A percentile compares a stretch with the other conserved stretches of the same genome.
phyloP scores from a whole-genome alignment of 305 asterid genomes.

The Stenogyne calaminthoides region DNA sequence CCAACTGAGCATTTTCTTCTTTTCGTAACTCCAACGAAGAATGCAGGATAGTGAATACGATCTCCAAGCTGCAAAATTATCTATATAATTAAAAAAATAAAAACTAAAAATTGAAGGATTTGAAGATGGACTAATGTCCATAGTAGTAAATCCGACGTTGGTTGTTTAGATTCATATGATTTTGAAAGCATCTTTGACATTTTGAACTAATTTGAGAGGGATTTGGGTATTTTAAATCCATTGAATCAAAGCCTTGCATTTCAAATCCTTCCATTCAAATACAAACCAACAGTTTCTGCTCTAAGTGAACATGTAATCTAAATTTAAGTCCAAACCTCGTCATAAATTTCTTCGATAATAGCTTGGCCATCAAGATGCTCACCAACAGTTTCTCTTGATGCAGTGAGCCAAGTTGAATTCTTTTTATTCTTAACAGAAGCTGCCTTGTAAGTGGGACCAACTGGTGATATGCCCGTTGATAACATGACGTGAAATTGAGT shows the following conservation, averaged over 20 bases:
- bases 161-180: neutral
- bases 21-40: constrained; percentile 78
- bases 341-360: constrained; percentile 55
- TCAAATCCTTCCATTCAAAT: neutral
- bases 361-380: constrained; percentile 72
- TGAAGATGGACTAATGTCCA: neutral
- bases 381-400: constrained; percentile 50
- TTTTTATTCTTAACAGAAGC: constrained; percentile 49
- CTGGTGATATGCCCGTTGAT: constrained; percentile 66
- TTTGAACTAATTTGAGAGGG: constrained; percentile 6
- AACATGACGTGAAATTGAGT: constrained; percentile 62
- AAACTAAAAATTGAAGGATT: neutral
- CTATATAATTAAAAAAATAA: neutral
- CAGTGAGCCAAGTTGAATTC: constrained; percentile 66
- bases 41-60: constrained; percentile 44
- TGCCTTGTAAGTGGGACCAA: constrained; percentile 67
- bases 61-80: constrained; percentile 66
- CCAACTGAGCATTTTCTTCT: constrained; percentile 77
- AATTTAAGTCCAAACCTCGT: constrained; percentile 50
- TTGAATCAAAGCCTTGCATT: neutral
- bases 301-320: constrained; percentile 4
- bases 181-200: neutral
- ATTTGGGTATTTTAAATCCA: constrained; percentile 1
- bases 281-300: neutral
- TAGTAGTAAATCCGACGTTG: neutral